phyloP scores from a whole-genome alignment of 257 asterid species.

The Ocimum tenuiflorum region DNA sequence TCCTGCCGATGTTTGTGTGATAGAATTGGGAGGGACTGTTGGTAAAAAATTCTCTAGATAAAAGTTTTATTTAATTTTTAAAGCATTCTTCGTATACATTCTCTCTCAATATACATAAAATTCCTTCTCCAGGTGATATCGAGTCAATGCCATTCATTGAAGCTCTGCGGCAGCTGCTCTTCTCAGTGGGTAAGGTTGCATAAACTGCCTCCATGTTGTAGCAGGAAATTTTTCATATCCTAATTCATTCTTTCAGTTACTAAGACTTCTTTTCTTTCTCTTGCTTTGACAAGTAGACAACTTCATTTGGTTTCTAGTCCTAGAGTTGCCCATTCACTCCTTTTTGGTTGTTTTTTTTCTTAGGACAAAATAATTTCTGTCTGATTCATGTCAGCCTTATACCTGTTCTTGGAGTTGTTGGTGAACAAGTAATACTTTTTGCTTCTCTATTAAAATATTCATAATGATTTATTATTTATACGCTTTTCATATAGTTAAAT shows the following conservation, averaged over 20 bases:
- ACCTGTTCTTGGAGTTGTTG: slow-evolving; percentile 93
- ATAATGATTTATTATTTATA: not conserved
- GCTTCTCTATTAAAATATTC: not conserved
- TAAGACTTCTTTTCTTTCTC: not conserved
- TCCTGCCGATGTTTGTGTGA: slow-evolving; percentile 96
- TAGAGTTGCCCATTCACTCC: not conserved
- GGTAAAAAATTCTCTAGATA: slow-evolving; percentile 39
- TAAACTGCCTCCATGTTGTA: not conserved
- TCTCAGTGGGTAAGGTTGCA: slow-evolving; percentile 71
- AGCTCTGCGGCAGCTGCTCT: slow-evolving; percentile 83
- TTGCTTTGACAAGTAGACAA: not conserved
- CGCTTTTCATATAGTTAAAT: slow-evolving; percentile 1
- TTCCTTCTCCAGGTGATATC: slow-evolving; percentile 66
- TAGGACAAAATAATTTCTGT: slow-evolving; percentile 86
- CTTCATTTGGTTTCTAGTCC: not conserved
- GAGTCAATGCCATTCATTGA: slow-evolving; percentile 99
- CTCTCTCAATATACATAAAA: slow-evolving; percentile 1
- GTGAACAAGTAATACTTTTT: slow-evolving; percentile 76
- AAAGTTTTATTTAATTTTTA: too few relatives aligned
- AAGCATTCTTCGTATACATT: not conserved
- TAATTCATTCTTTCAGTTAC: not conserved
- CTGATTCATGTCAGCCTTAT: slow-evolving; percentile 95
- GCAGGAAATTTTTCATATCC: not conserved
- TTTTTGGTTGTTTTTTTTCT: slow-evolving; percentile 13
- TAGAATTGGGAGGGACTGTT: slow-evolving; percentile 98